A percentile compares a stretch with the other conserved stretches of the same genome.
Conservation (phyloP, 768 basidiomycete genomes). For the Rubroboletus satanas region DNA sequence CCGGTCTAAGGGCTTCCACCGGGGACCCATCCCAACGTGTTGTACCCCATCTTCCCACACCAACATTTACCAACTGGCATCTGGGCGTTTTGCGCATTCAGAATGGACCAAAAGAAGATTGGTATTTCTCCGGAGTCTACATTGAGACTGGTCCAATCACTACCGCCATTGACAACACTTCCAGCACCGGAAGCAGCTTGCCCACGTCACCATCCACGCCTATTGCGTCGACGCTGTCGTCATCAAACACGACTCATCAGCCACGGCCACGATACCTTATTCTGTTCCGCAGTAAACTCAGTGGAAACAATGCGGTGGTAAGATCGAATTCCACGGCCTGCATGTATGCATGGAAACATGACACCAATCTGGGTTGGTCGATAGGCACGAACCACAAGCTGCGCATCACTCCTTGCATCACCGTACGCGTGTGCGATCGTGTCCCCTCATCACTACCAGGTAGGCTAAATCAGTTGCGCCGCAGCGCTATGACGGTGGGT, state of each 20-base stretch:
- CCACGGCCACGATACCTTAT: background rate
- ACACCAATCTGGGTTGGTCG: background rate
- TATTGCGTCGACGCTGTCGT: too few relatives aligned
- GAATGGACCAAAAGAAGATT: background rate
- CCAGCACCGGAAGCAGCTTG: background rate
- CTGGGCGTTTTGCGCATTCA: background rate
- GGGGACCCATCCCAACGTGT: background rate
- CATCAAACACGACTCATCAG: background rate
- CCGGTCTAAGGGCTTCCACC: background rate
- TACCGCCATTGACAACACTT: background rate
- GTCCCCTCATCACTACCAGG: background rate
- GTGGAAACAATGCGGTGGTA: background rate
- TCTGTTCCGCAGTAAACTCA: background rate
- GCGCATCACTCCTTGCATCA: background rate
- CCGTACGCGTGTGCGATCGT: background rate
- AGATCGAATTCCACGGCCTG: background rate
- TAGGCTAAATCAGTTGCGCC: background rate
- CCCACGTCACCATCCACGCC: background rate
- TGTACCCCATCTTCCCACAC: background rate
- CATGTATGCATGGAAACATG: background rate
- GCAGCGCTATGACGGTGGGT: background rate
- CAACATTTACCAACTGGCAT: background rate
- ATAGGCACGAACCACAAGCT: background rate
- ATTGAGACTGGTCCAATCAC: background rate
- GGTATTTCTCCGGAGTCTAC: background rate